Evolutionary conservation across 1,284 basidiomycete species (phyloP), one percentile per base, ranked within the genome.

Genomic region (Rhodotorula sp.): DNA sequence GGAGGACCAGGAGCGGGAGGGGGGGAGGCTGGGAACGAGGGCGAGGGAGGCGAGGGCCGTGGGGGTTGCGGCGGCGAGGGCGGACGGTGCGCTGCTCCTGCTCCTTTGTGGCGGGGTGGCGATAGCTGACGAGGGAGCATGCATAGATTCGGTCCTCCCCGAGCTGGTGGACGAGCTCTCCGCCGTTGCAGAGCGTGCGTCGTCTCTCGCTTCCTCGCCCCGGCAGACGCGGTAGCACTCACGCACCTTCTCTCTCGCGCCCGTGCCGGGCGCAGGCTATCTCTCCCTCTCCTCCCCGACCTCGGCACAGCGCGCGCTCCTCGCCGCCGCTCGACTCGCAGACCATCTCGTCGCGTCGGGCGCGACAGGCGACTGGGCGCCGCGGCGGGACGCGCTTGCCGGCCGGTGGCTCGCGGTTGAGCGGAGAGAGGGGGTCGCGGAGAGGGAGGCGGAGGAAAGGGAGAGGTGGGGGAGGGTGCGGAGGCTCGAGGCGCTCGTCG

Each of bases 11-110:
- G n/a, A n/a, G n/a, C n/a, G n/a, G n/a, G n/a, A n/a, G n/a, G n/a
- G n/a, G 19, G 51, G n/a, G 32, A 12, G 36, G 51, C 41, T 5
- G 46, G 61, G n/a, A 55, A 58, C 34, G 13, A 41, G 61, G 32
- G 58, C 55, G 41, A 29, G 48, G 66, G 56, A 65, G 60, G 39
- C 62, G 12, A 60, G 55, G 51, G 66, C 48, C 19, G 37, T 34
- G 27, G 29, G 41, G 27, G 48, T 39, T 41, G 63, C 61, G 15
- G 46, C 57, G 2, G 54, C 41, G 1, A n/a, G 25, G 17, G 61
- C 27, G 10, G 51, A 64, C 3, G 69, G 69, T 64, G 37, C 46
- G 65, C 59, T n/a, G 3, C 19, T 13, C 13, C 21, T 41, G 39
- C 55, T 51, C 27, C 19, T 41, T 44, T 17, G 41, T 34, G 17